Evolutionary conservation across 495 filamentous ascomycete species (phyloP).

Genomic region (Terfezia claveryi): DNA sequence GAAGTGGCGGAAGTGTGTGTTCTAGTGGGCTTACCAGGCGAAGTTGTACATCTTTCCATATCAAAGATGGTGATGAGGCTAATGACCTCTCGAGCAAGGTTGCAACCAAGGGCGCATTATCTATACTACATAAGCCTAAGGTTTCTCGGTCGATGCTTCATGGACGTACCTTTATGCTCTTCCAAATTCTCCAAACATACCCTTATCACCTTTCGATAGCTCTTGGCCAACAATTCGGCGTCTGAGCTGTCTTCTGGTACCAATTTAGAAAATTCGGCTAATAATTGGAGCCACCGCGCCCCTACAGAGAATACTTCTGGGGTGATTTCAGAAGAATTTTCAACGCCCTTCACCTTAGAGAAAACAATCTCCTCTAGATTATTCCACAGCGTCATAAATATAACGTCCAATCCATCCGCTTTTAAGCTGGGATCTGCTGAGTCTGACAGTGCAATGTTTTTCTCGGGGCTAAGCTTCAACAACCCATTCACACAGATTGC

Average conservation of each 20-base stretch:
- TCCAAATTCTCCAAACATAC: neutral
- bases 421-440: too few species aligned
- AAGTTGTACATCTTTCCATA: neutral
- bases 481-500: slow-evolving; percentile 2
- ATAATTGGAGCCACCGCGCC: neutral
- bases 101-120: neutral
- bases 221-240: neutral
- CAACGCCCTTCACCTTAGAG: neutral
- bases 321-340: neutral
- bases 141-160: neutral
- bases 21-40: too few species aligned
- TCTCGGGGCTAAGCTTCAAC: neutral
- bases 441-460: neutral
- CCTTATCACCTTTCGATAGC: neutral
- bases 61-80: neutral
- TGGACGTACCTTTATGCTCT: neutral
- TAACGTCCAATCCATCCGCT: too few species aligned
- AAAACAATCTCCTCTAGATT: neutral
- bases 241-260: neutral
- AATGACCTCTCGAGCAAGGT: neutral
- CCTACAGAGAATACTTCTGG: neutral
- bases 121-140: neutral
- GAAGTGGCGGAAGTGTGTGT: too few species aligned
- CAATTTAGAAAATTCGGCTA: neutral
- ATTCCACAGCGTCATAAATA: neutral